phyloP scores from a whole-genome alignment of 2,329 filamentous ascomycete genomes.

The Neodidymelliopsis sp. region DNA sequence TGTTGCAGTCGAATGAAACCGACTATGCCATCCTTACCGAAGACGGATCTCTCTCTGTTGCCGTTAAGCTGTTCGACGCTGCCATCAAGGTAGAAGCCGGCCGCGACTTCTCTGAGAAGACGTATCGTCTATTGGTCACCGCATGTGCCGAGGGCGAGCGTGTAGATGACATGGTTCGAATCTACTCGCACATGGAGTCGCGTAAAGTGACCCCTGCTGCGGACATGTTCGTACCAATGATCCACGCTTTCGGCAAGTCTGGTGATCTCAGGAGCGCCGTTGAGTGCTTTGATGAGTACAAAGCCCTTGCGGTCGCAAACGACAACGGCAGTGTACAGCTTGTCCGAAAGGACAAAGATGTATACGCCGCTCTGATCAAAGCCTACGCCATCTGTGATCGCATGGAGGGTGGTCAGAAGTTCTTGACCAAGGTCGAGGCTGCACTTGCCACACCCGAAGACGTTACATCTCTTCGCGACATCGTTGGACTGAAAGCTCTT shows the following conservation, averaged over 20 bases:
- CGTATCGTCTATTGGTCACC: constrained; percentile 84
- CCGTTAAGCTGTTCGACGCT: constrained; percentile 83
- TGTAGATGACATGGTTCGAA: constrained; percentile 85
- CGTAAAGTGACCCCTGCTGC: constrained; percentile 77
- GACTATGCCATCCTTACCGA: constrained; percentile 86
- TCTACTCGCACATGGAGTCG: constrained; percentile 91
- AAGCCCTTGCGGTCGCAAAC: constrained; percentile 82
- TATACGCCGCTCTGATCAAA: constrained; percentile 91
- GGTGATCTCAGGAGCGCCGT: constrained; percentile 88
- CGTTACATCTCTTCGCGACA: constrained; percentile 70
- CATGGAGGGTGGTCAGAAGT: constrained; percentile 80
- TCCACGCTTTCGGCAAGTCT: constrained; percentile 84
- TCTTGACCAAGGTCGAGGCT: constrained; percentile 79
- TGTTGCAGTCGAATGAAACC: constrained; percentile 86
- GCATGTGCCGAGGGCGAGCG: constrained; percentile 85
- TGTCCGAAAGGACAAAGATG: constrained; percentile 78
- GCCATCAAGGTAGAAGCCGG: constrained; percentile 70
- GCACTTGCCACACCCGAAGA: constrained; percentile 59
- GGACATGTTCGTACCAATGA: constrained; percentile 90
- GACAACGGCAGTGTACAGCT: constrained; percentile 75
- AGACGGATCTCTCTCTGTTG: constrained; percentile 85
- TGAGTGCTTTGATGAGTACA: constrained; percentile 96
- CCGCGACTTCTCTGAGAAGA: constrained; percentile 75
- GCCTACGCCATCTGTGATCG: constrained; percentile 86
- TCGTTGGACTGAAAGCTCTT: constrained; percentile 76